Percentiles rank a stretch among this genome's conserved stretches.
Evolutionary conservation across 108 stramenopile genomes (phyloP).

Genomic region (Epithemia pelagica): DNA sequence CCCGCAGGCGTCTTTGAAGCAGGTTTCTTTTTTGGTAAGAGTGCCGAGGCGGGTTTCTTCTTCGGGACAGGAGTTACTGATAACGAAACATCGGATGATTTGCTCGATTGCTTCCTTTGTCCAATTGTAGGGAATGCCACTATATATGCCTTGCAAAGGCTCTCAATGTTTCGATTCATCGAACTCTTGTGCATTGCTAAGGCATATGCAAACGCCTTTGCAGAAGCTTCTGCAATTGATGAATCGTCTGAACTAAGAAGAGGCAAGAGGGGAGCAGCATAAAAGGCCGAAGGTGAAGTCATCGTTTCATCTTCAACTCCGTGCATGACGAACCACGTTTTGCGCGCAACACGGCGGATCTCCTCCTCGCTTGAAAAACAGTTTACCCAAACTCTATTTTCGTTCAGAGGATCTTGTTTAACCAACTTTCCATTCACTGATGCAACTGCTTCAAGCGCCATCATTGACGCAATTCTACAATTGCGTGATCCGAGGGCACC

Average conservation of each 20-base stretch:
- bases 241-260: slow-evolving; percentile 50
- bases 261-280: slow-evolving; percentile 73
- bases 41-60: slow-evolving; percentile 18
- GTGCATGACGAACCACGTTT: slow-evolving; percentile 53
- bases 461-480: slow-evolving; percentile 68
- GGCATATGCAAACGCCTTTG: slow-evolving; percentile 52
- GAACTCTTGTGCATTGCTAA: slow-evolving; percentile 60
- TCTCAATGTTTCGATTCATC: slow-evolving; percentile 52
- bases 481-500: slow-evolving; percentile 71
- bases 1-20: slow-evolving; percentile 31
- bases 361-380: slow-evolving; percentile 62
- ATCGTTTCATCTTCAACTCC: slow-evolving; percentile 27
- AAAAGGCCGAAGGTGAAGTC: slow-evolving; percentile 55
- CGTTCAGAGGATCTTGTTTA: slow-evolving; percentile 73
- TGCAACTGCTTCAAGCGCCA: slow-evolving; percentile 58
- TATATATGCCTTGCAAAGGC: slow-evolving; percentile 62
- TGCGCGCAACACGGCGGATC: slow-evolving; percentile 53
- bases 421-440: slow-evolving; percentile 44
- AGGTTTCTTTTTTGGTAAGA: slow-evolving; percentile 25
- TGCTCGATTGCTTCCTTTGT: background rate
- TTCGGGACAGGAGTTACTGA: slow-evolving; percentile 13
- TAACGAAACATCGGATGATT: slow-evolving; percentile 1
- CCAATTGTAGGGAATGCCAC: slow-evolving; percentile 45
- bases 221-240: slow-evolving; percentile 61
- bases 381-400: slow-evolving; percentile 81